Base-by-base conservation (phyloP, 768 basidiomycete genomes). In the Russula sp. region DNA sequence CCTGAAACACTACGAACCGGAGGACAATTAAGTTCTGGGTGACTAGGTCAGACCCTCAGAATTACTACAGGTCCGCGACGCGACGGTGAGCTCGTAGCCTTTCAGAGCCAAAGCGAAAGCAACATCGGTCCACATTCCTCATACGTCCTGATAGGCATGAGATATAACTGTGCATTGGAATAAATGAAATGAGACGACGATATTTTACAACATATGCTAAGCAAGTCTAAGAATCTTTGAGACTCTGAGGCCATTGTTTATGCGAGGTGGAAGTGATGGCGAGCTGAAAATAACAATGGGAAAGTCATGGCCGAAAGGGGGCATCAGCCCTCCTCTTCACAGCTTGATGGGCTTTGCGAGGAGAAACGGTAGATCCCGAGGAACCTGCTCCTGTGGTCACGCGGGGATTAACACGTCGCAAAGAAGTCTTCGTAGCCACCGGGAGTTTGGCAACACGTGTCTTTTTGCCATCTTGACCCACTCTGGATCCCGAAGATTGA, bases 141-240 rank as follows among this genome's bases (percentile, higher is more conserved):
- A 18, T 6, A 6, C 13, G n/a, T 51, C 18, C 40, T 22, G 49
- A 59, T 32, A 34, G n/a, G 34, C 34, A 60, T 47, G 14, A 35
- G 7, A 53, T 45, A 27, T 55, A 50, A 51, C 14, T 44, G 37
- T 64, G 52, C 45, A 64, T 59, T 49, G 7, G 37, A 37, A 49
- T 55, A 50, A 10, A 49, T 60, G 54, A 42, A 40, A 55, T 37
- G 63, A 51, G 48, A 56, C 34, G 13, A 22, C 22, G 48, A 60
- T 60, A 64, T 20, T 60, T 60, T 64, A 64, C 63, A 64, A 37
- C 48, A 60, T 64, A 56, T 60, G 49, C 51, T 42, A 16, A 55
- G 53, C 22, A 51, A 45, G 34, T 62, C 55, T 62, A 62, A 51
- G 20, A 18, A 44, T 51, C 39, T 54, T 52, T 27, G 54, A 35